phyloP scores from a whole-genome alignment of 306 rosid genomes.

The Fagus crenata region DNA sequence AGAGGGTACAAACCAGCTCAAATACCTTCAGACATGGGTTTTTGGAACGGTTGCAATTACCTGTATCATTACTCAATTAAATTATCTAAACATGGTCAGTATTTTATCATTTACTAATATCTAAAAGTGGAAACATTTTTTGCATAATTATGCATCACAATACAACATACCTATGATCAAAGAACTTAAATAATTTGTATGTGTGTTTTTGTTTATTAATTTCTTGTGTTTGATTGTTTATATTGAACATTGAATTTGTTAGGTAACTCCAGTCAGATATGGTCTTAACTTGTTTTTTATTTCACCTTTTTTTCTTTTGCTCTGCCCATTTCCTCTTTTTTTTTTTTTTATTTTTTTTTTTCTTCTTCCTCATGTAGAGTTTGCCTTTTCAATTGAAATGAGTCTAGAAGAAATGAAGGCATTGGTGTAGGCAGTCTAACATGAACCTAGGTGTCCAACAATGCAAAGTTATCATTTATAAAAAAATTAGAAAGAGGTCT shows the following conservation, averaged over 20 bases:
- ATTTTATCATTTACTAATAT: not conserved
- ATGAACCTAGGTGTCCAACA: no score
- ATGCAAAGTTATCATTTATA: no score
- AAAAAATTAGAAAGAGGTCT: no score
- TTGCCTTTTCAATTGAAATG: no score
- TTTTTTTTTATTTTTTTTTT: no score
- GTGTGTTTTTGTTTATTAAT: not conserved
- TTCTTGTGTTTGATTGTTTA: not conserved
- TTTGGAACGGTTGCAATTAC: slow-evolving; percentile 70
- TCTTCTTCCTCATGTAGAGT: no score
- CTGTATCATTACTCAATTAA: slow-evolving; percentile 72
- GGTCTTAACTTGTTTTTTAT: not conserved
- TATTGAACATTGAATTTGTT: not conserved
- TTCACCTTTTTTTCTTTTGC: not conserved
- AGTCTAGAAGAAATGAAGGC: no score
- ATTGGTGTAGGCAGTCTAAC: no score
- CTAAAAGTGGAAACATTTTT: not conserved
- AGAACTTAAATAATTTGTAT: not conserved
- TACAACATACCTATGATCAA: not conserved
- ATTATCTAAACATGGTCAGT: slow-evolving; percentile 80
- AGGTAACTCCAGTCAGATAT: not conserved
- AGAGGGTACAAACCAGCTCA: slow-evolving; percentile 72
- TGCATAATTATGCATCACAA: not conserved
- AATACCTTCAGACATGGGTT: slow-evolving; percentile 77
- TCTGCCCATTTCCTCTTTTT: no score